Percentiles rank a stretch among this genome's conserved stretches.
Evolutionary conservation across 768 basidiomycete species (phyloP).

Genomic region (Pleurotus pulmonarius): DNA sequence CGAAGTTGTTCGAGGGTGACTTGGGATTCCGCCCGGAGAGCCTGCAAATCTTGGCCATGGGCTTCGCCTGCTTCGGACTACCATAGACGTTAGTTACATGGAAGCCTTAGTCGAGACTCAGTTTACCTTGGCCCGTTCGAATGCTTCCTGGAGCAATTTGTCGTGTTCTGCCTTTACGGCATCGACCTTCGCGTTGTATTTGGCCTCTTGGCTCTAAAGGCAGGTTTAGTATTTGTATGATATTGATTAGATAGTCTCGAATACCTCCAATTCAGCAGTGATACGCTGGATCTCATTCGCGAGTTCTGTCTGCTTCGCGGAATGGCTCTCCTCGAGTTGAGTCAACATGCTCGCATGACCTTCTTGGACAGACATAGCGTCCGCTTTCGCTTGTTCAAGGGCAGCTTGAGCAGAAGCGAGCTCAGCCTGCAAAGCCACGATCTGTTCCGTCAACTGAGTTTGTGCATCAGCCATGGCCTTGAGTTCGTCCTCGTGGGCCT

Average conservation of each 20-base stretch:
- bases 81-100: constrained; percentile 10
- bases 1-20: constrained; percentile 68
- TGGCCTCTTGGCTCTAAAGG: constrained; percentile 60
- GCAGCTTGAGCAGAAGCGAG: constrained; percentile 40
- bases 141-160: constrained; percentile 60
- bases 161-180: constrained; percentile 63
- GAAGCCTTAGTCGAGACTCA: neutral
- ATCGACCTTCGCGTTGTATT: constrained; percentile 65
- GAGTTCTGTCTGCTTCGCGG: constrained; percentile 47
- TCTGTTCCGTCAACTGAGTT: constrained; percentile 35
- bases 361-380: constrained; percentile 41
- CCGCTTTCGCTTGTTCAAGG: constrained; percentile 45
- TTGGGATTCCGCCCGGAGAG: constrained; percentile 63
- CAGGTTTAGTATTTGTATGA: neutral
- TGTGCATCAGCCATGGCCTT: constrained; percentile 41
- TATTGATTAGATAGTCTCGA: constrained; percentile 15
- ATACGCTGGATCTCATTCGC: constrained; percentile 54
- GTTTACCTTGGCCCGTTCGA: constrained; percentile 73
- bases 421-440: constrained; percentile 43
- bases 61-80: constrained; percentile 69
- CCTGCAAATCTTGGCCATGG: constrained; percentile 69
- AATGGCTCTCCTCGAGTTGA: constrained; percentile 47
- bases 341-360: constrained; percentile 44
- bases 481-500: constrained; percentile 44
- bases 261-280: constrained; percentile 62